Evolutionary conservation across 768 basidiomycete genomes (phyloP).

Genomic region (Suillus luteus): DNA sequence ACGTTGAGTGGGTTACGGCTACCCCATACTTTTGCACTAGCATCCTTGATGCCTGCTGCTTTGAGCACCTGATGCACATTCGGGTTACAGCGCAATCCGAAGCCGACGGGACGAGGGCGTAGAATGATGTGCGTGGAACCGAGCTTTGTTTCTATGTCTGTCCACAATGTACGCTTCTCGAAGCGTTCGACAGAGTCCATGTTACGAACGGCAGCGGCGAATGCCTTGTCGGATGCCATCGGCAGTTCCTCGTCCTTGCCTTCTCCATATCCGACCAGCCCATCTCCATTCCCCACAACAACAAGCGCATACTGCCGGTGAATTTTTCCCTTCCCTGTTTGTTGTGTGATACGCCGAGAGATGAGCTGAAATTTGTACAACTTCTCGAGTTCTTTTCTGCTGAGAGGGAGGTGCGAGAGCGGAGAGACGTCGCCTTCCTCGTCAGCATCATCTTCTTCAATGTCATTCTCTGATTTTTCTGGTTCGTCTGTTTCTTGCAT

Average conservation of each 20-base stretch:
- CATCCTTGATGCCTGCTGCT: constrained; percentile 93
- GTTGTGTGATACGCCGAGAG: constrained; percentile 69
- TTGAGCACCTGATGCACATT: constrained; percentile 86
- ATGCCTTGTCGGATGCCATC: constrained; percentile 58
- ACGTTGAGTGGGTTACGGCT: constrained; percentile 82
- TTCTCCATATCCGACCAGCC: constrained; percentile 80
- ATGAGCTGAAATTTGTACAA: constrained; percentile 46
- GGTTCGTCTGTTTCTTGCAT: constrained; percentile 35
- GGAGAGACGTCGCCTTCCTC: constrained; percentile 19
- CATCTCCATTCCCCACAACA: constrained; percentile 82
- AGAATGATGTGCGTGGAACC: constrained; percentile 81
- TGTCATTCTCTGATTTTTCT: constrained; percentile 17
- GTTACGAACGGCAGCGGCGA: constrained; percentile 71
- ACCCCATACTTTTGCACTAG: constrained; percentile 94
- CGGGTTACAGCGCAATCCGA: constrained; percentile 89
- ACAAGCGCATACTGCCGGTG: constrained; percentile 60
- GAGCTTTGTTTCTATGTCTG: constrained; percentile 82
- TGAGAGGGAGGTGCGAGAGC: constrained; percentile 21
- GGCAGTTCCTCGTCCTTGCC: constrained; percentile 67
- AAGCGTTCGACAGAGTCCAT: constrained; percentile 96
- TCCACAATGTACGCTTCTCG: constrained; percentile 94
- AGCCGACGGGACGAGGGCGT: constrained; percentile 84
- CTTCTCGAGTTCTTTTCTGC: constrained; percentile 26
- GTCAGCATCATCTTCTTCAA: constrained; percentile 25
- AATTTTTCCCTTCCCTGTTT: constrained; percentile 94